These are phyloP conservation scores for Arabidopsis arenosa DNA, from an alignment of 345 rosid genomes.

Conservation along the genomic window DNA sequence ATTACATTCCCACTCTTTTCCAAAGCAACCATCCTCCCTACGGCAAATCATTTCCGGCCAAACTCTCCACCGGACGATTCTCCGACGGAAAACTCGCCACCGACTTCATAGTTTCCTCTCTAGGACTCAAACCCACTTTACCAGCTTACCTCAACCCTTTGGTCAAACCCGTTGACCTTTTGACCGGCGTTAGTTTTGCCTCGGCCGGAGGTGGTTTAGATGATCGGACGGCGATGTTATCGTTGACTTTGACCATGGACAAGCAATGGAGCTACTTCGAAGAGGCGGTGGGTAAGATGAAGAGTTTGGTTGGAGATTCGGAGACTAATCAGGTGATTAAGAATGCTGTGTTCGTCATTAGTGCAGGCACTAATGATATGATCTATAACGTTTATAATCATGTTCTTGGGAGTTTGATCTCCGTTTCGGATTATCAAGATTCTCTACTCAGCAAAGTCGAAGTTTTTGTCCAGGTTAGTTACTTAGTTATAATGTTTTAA, in stretches of 20 bases:
- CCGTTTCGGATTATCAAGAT: conserved; percentile 41
- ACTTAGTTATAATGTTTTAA: neutral
- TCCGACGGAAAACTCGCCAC: conserved; percentile 47
- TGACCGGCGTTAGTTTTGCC: conserved; percentile 52
- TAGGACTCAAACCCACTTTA: conserved; percentile 45
- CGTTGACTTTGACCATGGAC: conserved; percentile 28
- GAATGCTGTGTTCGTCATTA: conserved; percentile 42
- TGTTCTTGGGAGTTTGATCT: conserved; percentile 21
- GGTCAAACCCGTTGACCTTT: conserved; percentile 29
- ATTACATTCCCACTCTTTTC: conserved; percentile 36
- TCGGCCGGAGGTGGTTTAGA: conserved; percentile 50
- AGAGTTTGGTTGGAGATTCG: conserved; percentile 37
- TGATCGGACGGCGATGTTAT: conserved; percentile 26
- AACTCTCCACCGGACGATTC: conserved; percentile 49
- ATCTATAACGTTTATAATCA: conserved; percentile 34
- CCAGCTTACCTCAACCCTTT: conserved; percentile 49
- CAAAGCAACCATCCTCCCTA: conserved; percentile 41
- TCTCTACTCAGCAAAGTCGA: conserved; percentile 32
- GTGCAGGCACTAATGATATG: conserved; percentile 51
- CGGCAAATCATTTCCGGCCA: conserved; percentile 44
- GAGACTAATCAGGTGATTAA: conserved; percentile 40
- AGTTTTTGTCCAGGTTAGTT: conserved; percentile 33
- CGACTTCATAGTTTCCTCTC: conserved; percentile 42
- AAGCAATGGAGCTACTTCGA: conserved; percentile 43
- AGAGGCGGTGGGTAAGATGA: conserved; percentile 39